A percentile compares a stretch with the other conserved stretches of the same genome.
These are phyloP conservation scores for Grosmannia serpens DNA, from an alignment of 2,329 filamentous ascomycete genomes.

Conservation along the genomic window DNA sequence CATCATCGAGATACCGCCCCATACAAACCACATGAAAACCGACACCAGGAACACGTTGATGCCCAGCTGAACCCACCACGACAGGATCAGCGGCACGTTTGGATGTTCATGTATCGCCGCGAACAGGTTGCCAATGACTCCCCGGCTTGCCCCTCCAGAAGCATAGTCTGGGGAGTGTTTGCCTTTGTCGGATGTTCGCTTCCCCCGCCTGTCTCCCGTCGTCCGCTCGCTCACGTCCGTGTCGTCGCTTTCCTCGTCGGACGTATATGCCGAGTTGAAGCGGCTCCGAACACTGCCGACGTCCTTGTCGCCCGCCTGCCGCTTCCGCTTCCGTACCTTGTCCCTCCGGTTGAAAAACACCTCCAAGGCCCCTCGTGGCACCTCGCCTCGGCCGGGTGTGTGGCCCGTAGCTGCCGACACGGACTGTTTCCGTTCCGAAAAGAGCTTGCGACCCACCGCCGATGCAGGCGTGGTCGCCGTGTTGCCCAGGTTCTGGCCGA, in stretches of 20 bases:
- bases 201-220: constrained; percentile 12
- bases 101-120: constrained; percentile 44
- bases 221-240: constrained; percentile 12
- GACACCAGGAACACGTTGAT: constrained; percentile 53
- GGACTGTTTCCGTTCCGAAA: constrained; percentile 1
- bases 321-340: constrained; percentile 42
- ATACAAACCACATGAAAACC: constrained; percentile 52
- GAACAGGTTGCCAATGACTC: constrained; percentile 33
- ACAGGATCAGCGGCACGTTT: constrained; percentile 46
- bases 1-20: constrained; percentile 57
- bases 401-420: constrained; percentile 20
- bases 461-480: constrained; percentile 37
- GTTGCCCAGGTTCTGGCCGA: constrained; percentile 24
- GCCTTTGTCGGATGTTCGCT: background rate
- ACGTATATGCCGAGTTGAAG: constrained; percentile 37
- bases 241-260: constrained; percentile 30
- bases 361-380: constrained; percentile 35
- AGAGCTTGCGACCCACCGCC: constrained; percentile 18
- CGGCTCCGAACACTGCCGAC: constrained; percentile 37
- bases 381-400: constrained; percentile 53
- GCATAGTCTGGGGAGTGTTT: background rate
- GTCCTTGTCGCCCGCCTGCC: constrained; percentile 38
- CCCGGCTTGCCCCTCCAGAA: constrained; percentile 10
- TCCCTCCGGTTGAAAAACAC: constrained; percentile 25
- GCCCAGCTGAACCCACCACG: constrained; percentile 45